These are phyloP conservation scores for Hebeloma cylindrosporum DNA, from an alignment of 768 basidiomycete species.

Conservation along the genomic window DNA sequence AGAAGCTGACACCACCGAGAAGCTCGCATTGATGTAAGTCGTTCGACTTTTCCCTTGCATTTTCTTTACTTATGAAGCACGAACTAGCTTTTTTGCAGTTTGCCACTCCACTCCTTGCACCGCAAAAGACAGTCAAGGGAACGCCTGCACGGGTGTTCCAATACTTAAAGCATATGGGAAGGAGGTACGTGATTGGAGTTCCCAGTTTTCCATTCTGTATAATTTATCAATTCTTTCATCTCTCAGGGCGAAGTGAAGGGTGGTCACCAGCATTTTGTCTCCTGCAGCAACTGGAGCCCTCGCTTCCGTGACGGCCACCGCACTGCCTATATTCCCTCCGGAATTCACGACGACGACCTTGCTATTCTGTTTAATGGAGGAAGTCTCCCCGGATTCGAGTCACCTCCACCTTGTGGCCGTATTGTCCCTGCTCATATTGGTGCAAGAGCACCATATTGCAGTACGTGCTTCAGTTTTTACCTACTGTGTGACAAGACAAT, in stretches of 20 bases:
- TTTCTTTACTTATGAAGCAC: background rate
- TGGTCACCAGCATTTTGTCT: background rate
- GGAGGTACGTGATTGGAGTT: background rate
- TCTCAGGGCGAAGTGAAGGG: too few relatives aligned
- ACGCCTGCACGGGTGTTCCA: background rate
- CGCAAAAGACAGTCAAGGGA: background rate
- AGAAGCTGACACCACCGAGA: background rate
- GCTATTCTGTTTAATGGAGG: background rate
- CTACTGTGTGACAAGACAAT: background rate
- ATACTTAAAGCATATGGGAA: background rate
- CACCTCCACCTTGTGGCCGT: background rate
- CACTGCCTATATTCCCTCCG: background rate
- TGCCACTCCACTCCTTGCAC: background rate
- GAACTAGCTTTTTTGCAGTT: background rate
- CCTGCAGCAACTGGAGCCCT: background rate
- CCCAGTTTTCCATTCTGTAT: too few relatives aligned
- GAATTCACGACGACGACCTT: constrained; percentile 1
- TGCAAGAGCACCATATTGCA: background rate
- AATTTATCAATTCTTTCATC: too few relatives aligned
- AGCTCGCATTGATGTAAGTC: constrained; percentile 1
- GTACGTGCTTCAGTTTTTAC: background rate
- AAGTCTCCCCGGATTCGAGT: background rate
- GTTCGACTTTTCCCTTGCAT: background rate
- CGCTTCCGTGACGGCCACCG: background rate
- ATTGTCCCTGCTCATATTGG: constrained; percentile 6